phyloP scores from a whole-genome alignment of 2,329 filamentous ascomycete species.

The Didymella arachidicola region DNA sequence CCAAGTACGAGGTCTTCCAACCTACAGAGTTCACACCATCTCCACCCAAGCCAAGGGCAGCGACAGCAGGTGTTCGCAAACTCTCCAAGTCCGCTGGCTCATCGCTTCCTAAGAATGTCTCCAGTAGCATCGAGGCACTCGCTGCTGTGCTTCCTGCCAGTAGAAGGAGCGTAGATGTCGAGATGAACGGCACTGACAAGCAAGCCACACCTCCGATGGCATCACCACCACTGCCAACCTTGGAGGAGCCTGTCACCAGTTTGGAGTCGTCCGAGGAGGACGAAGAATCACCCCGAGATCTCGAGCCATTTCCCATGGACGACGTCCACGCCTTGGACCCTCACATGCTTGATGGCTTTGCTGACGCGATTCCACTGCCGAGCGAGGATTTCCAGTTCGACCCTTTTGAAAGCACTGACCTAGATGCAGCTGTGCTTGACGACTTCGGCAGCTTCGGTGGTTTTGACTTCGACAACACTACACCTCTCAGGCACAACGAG shows the following conservation, averaged over 20 bases:
- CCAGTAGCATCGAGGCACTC: constrained; percentile 46
- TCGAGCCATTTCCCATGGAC: constrained; percentile 39
- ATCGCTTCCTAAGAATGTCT: constrained; percentile 41
- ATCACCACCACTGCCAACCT: constrained; percentile 25
- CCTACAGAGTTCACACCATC: constrained; percentile 38
- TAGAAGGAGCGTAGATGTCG: constrained; percentile 33
- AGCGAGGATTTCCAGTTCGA: constrained; percentile 39
- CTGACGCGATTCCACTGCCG: constrained; percentile 31
- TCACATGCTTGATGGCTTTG: constrained; percentile 35
- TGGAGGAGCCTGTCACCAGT: constrained; percentile 29
- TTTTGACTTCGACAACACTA: constrained; percentile 33
- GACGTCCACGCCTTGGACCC: constrained; percentile 36
- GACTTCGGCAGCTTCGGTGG: constrained; percentile 27
- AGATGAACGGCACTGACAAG: constrained; percentile 22
- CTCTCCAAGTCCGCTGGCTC: constrained; percentile 18
- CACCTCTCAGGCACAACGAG: constrained; percentile 30
- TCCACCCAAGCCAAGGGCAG: constrained; percentile 25
- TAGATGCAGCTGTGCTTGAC: constrained; percentile 26
- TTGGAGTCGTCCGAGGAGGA: constrained; percentile 40
- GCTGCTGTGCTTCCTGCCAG: constrained; percentile 47
- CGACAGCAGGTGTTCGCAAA: constrained; percentile 20
- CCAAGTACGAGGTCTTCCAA: constrained; percentile 58
- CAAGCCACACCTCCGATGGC: constrained; percentile 30
- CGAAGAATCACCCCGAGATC: constrained; percentile 33
- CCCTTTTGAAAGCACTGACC: constrained; percentile 39